Conservation (phyloP, 1,284 basidiomycete species). For the Rhodotorula glutinis region DNA sequence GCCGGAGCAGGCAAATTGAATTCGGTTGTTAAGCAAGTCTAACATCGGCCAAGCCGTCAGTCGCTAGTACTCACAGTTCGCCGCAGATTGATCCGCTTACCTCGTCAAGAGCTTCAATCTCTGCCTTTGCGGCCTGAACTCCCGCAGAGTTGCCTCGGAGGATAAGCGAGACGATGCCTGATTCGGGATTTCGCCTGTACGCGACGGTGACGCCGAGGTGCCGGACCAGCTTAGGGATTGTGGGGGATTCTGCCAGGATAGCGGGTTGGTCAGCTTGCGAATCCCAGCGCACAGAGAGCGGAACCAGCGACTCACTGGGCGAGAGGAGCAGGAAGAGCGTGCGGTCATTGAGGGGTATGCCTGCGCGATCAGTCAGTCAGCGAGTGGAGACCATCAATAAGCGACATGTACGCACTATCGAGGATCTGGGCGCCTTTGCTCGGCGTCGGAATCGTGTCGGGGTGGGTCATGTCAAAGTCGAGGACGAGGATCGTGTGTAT, state of each 20-base stretch:
- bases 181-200: slow-evolving; percentile 15
- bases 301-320: slow-evolving; percentile 17
- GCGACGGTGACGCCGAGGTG: slow-evolving; percentile 15
- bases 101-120: slow-evolving; percentile 23
- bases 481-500: slow-evolving; percentile 25
- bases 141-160: slow-evolving; percentile 7
- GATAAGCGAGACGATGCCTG: slow-evolving; percentile 15
- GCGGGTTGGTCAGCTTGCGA: background rate
- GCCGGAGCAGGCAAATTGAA: slow-evolving; percentile 13
- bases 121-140: slow-evolving; percentile 5
- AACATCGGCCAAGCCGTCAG: too few species aligned
- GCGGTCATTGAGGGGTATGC: slow-evolving; percentile 18
- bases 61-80: accelerated
- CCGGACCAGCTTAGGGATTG: slow-evolving; percentile 7
- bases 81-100: background rate
- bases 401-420: slow-evolving; percentile 6
- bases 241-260: slow-evolving; percentile 15
- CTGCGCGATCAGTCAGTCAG: background rate
- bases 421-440: slow-evolving; percentile 1
- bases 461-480: slow-evolving; percentile 29
- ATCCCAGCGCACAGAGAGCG: too few species aligned
- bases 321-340: slow-evolving; percentile 35
- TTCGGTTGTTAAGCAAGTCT: slow-evolving; percentile 8
- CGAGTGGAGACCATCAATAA: background rate
- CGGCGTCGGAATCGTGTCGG: slow-evolving; percentile 12